Evolutionary conservation across 163 green algal species (phyloP).

Genomic region (Coccomyxa subellipsoidea): DNA sequence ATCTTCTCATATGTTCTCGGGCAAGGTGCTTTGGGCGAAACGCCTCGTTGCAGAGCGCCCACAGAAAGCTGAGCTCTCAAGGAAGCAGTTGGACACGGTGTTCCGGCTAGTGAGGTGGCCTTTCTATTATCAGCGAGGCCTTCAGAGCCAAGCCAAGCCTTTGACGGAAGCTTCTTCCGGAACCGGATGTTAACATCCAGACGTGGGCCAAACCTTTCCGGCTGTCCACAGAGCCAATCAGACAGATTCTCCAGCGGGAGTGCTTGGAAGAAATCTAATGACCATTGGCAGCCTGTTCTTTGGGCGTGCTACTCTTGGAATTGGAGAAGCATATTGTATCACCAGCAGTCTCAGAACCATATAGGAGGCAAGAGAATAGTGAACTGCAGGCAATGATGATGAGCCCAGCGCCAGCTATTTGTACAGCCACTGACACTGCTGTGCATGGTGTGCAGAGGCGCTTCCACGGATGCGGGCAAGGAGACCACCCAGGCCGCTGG

Average conservation of each 20-base stretch:
- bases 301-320: no score
- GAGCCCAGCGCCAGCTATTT: no score
- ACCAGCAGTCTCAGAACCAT: no score
- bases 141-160: neutral
- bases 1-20: neutral
- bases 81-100: no score
- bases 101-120: no score
- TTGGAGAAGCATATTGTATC: no score
- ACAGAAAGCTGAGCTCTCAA: neutral
- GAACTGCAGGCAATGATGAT: no score
- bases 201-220: neutral
- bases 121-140: no score
- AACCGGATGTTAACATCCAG: neutral
- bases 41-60: no score
- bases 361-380: no score
- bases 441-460: neutral
- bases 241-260: no score
- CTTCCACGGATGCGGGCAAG: constrained; percentile 3
- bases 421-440: neutral
- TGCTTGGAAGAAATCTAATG: no score
- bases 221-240: neutral
- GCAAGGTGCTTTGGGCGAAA: constrained; percentile 1
- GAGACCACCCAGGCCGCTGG: constrained; percentile 2
- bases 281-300: neutral
- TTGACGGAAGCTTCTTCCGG: neutral